phyloP scores from a whole-genome alignment of 2,329 filamentous ascomycete species.

The Aspergillus sp. region DNA sequence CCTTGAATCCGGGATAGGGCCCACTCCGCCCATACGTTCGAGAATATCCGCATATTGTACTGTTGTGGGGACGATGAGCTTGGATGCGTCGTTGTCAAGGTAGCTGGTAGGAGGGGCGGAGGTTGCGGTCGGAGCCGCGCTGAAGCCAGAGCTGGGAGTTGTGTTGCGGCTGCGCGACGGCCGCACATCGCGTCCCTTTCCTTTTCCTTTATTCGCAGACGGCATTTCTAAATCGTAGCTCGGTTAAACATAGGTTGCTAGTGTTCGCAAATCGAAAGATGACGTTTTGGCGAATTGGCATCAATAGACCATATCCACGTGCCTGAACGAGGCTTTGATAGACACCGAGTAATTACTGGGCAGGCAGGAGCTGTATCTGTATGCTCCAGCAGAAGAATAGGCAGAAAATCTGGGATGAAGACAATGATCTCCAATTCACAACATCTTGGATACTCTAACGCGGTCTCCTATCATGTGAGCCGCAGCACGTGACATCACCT shows the following conservation, averaged over 20 bases:
- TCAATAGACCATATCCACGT: conserved; percentile 12
- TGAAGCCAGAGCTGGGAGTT: conserved; percentile 58
- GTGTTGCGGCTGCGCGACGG: conserved; percentile 63
- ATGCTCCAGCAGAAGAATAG: neutral
- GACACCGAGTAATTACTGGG: neutral
- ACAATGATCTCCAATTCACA: neutral
- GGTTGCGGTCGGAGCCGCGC: conserved; percentile 42
- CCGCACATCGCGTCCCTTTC: conserved; percentile 53
- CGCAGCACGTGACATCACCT: conserved; percentile 5
- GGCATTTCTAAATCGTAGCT: conserved; percentile 35
- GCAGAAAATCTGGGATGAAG: neutral
- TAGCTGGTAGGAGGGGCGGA: conserved; percentile 48
- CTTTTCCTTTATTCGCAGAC: conserved; percentile 51
- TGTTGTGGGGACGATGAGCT: conserved; percentile 49
- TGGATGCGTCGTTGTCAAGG: conserved; percentile 53
- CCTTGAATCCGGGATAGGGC: conserved; percentile 49
- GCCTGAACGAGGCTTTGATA: neutral
- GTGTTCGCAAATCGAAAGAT: neutral
- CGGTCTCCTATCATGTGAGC: neutral
- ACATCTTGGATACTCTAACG: neutral
- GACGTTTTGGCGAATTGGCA: neutral
- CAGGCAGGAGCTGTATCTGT: neutral
- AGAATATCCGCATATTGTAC: conserved; percentile 60
- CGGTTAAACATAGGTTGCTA: conserved; percentile 4
- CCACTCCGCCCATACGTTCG: conserved; percentile 52